A percentile compares a stretch with the other conserved stretches of the same genome.
Conservation (phyloP, 805 yeast genomes). For the Hanseniaspora hatyaiensis region DNA sequence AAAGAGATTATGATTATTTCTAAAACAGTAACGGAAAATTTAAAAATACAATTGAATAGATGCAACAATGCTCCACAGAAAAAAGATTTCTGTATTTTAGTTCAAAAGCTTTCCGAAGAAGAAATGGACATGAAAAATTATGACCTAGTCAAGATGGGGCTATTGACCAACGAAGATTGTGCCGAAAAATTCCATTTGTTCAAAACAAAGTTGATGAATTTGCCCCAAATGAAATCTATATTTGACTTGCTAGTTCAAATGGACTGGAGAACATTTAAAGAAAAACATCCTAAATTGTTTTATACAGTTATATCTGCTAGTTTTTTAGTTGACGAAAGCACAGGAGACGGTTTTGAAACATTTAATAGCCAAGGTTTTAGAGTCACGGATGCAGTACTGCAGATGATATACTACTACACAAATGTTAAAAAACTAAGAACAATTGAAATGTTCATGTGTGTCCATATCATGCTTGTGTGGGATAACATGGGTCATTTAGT, state of each 20-base stretch:
- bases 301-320: slow-evolving; percentile 54
- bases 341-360: slow-evolving; percentile 23
- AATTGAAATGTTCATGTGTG: slow-evolving; percentile 36
- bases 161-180: slow-evolving; percentile 52
- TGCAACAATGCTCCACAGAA: not conserved
- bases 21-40: slow-evolving; percentile 18
- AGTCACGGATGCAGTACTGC: slow-evolving; percentile 44
- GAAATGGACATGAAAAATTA: slow-evolving; percentile 9
- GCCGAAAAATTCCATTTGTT: slow-evolving; percentile 41
- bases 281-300: slow-evolving; percentile 48
- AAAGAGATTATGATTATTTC: slow-evolving; percentile 24
- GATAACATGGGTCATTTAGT: slow-evolving; percentile 38
- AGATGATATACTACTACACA: slow-evolving; percentile 28
- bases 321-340: slow-evolving; percentile 32
- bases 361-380: slow-evolving; percentile 33
- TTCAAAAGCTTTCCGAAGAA: slow-evolving; percentile 3
- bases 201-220: slow-evolving; percentile 34
- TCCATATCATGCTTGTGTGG: slow-evolving; percentile 57
- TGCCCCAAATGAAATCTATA: slow-evolving; percentile 44
- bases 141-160: slow-evolving; percentile 49
- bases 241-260: slow-evolving; percentile 34
- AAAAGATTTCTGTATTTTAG: not conserved
- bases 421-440: slow-evolving; percentile 44
- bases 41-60: not conserved
- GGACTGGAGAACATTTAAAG: slow-evolving; percentile 39